A percentile compares a stretch with the other conserved stretches of the same genome.
Conservation (phyloP, 2,329 filamentous ascomycete species). For the Neofusicoccum kwambonambiense region DNA sequence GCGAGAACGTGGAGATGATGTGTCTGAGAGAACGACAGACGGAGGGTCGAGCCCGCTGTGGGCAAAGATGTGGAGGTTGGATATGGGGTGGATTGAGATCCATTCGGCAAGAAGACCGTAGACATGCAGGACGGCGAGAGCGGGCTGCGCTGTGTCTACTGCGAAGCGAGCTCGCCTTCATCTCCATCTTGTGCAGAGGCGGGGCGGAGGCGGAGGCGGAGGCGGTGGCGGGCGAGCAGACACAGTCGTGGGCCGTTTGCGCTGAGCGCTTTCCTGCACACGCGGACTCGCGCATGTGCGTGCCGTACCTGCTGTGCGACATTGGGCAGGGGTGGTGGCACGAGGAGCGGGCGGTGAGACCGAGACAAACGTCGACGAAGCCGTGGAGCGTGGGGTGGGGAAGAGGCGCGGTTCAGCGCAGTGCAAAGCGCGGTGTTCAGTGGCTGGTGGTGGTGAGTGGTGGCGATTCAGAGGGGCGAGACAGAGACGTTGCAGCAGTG, state of each 20-base stretch:
- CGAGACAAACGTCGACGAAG: neutral
- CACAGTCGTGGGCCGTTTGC: neutral
- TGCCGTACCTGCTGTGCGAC: neutral
- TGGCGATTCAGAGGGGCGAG: neutral
- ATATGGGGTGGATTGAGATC: neutral
- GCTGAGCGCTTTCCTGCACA: neutral
- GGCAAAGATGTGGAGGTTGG: neutral
- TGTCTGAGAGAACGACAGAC: neutral
- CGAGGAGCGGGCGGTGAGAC: slow-evolving; percentile 8
- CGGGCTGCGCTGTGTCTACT: neutral
- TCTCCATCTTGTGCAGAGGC: neutral
- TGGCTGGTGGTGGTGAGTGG: neutral
- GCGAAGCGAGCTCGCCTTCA: too few relatives aligned
- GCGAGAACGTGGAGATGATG: neutral
- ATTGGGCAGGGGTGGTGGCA: slow-evolving; percentile 9
- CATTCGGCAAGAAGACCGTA: neutral
- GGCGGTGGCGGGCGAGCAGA: neutral
- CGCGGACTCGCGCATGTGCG: neutral
- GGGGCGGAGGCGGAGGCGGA: too few relatives aligned
- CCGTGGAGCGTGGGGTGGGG: neutral
- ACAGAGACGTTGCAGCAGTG: neutral
- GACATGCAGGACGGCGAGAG: neutral
- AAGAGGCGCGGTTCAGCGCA: neutral
- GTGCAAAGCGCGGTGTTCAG: neutral
- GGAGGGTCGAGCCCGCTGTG: neutral